Evolutionary conservation across 163 green algal species (phyloP).

Genomic region (Scenedesmus sp.): DNA sequence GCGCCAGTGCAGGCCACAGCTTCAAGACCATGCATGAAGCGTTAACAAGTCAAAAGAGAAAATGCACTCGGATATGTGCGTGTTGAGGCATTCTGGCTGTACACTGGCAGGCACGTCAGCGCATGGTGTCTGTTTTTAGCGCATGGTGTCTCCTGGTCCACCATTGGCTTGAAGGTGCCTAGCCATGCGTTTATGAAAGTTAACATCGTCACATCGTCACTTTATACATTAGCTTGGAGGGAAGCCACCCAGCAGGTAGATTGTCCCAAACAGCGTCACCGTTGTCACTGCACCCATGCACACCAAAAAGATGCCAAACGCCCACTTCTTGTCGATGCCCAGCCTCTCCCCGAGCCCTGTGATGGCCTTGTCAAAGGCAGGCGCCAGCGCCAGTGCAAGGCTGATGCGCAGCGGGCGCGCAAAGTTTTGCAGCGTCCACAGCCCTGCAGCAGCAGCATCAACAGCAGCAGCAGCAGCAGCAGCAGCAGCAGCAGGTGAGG

Average conservation of each 20-base stretch:
- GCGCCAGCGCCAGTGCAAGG: constrained; percentile 66
- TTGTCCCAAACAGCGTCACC: constrained; percentile 19
- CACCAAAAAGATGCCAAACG: constrained; percentile 54
- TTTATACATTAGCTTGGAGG: background rate
- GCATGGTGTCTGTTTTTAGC: no score
- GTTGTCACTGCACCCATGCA: constrained; percentile 29
- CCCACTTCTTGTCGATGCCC: constrained; percentile 44
- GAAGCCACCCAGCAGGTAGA: constrained; percentile 49
- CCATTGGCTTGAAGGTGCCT: no score
- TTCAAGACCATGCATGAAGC: no score
- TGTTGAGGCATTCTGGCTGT: no score
- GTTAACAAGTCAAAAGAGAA: no score
- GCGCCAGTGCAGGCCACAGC: no score
- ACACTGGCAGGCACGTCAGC: no score
- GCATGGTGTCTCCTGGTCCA: no score
- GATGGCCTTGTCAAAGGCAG: constrained; percentile 69
- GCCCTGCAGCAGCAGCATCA: constrained; percentile 35
- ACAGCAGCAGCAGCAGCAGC: background rate
- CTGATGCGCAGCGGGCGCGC: constrained; percentile 70
- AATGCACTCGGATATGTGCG: no score
- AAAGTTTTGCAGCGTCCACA: constrained; percentile 66
- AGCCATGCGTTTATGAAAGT: no score
- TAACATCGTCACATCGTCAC: no score
- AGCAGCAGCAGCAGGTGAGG: background rate
- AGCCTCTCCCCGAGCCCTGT: constrained; percentile 43